Evolutionary conservation across 140 eudicot species (phyloP), one percentile per base, ranked within the genome.

Genomic region (Bidens hawaiensis): DNA sequence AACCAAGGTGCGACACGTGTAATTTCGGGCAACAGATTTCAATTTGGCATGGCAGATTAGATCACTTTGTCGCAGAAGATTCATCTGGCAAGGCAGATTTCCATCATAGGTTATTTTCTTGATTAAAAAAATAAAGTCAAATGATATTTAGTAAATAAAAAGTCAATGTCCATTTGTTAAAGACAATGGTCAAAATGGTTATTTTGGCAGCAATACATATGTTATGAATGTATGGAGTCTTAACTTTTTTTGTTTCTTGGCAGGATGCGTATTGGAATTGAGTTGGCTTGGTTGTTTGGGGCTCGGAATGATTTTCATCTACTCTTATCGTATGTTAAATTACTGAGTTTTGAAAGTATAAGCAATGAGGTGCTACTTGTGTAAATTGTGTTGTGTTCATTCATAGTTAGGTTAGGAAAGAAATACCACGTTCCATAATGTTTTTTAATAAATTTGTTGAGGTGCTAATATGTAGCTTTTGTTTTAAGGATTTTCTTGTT

Each of bases 231-330:
- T n/a, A 14, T 52, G 59, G 36, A 5, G 36, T 30, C 36, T 25
- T 6, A 27, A 31, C 23, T 43, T n/a, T 63, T 28, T 64, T 28
- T 56, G 45, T 45, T 64, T 1, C 22, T 6, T 65, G 62, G 62
- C 78, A 73, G 78, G 73, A 73, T 47, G 10, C 40, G 14, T 65
- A 47, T 57, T 73, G 68, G 68, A 46, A 43, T 64, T 30, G 76
- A 72, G 65, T 53, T 64, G 77, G 54, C 65, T 52, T 48, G 5
- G 52, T 1, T 26, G 23, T 19, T 28, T 41, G 7, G 55, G 58
- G 42, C 28, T 42, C 42, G 26, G 68, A 66, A 19, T 10, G 8
- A 11, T 67, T 15, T 30, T 59, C 42, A 34, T 47, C n/a, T 18
- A 13, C 36, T 26, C 10, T 4, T 5, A 33, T 34, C 26, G 10